phyloP scores from a whole-genome alignment of 2,329 filamentous ascomycete genomes.

The Metarhizium album region DNA sequence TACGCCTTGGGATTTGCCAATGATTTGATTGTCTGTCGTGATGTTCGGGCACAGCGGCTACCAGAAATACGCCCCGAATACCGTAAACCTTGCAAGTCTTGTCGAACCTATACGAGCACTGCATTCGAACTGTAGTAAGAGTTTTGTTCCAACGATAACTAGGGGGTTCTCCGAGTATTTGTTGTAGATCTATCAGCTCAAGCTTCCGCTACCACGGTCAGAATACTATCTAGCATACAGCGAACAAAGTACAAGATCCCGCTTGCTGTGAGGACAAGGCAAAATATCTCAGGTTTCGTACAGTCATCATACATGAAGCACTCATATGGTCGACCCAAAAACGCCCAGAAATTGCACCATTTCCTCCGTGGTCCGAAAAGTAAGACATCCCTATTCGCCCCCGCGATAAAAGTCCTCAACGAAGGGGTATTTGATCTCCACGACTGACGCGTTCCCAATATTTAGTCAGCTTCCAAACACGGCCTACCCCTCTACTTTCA shows the following conservation, averaged over 20 bases:
- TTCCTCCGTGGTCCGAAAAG: not conserved
- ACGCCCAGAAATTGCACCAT: not conserved
- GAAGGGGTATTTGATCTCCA: constrained; percentile 19
- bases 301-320: not conserved
- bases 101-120: too few species aligned
- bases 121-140: too few species aligned
- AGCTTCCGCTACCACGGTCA: not conserved
- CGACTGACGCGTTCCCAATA: constrained; percentile 55
- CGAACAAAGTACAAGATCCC: not conserved
- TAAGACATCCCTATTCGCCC: not conserved
- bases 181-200: not conserved
- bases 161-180: too few species aligned
- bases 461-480: constrained; percentile 49
- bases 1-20: too few species aligned
- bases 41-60: too few species aligned
- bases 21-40: too few species aligned
- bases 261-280: not conserved
- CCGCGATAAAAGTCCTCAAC: not conserved
- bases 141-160: too few species aligned
- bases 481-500: constrained; percentile 40
- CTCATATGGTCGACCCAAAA: not conserved
- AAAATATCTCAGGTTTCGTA: not conserved
- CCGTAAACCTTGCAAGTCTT: too few species aligned
- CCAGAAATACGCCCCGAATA: too few species aligned
- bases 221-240: not conserved